Conservation (phyloP, 2,329 filamentous ascomycete species). For the Penicillium nordicum region DNA sequence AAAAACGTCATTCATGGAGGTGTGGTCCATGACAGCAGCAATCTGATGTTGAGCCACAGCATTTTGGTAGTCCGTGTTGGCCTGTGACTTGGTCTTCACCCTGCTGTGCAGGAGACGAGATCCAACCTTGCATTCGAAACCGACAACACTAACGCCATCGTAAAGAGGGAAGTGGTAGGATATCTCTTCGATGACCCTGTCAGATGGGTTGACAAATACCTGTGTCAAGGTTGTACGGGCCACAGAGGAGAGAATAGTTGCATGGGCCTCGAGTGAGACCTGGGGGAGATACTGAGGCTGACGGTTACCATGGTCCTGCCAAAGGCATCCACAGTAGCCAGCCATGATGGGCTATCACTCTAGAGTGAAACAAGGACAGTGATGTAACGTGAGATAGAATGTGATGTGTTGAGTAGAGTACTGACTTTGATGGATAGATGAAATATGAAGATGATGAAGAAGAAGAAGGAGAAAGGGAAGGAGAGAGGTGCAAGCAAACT, state of each 20-base stretch:
- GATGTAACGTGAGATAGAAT: neutral
- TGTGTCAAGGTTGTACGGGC: constrained; percentile 54
- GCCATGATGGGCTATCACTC: neutral
- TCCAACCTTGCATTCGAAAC: constrained; percentile 63
- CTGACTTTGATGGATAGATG: too few species aligned
- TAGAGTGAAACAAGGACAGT: neutral
- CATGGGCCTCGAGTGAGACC: constrained; percentile 55
- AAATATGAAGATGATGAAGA: neutral
- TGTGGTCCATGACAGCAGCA: constrained; percentile 64
- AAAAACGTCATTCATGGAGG: constrained; percentile 63
- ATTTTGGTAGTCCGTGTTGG: constrained; percentile 57
- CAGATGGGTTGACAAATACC: constrained; percentile 59
- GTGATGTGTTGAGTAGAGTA: too few species aligned
- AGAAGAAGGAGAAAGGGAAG: neutral
- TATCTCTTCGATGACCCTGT: constrained; percentile 50
- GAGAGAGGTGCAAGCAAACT: neutral
- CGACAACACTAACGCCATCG: constrained; percentile 67
- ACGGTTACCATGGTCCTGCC: neutral
- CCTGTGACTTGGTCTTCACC: constrained; percentile 64
- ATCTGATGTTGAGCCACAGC: constrained; percentile 59
- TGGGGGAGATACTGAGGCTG: constrained; percentile 53
- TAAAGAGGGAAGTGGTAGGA: constrained; percentile 69
- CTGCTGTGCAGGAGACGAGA: constrained; percentile 55
- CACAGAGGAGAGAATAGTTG: constrained; percentile 58
- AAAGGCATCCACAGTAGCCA: neutral